Evolutionary conservation across 345 rosid genomes (phyloP).

Genomic region (Eucalyptus cladocalyx): DNA sequence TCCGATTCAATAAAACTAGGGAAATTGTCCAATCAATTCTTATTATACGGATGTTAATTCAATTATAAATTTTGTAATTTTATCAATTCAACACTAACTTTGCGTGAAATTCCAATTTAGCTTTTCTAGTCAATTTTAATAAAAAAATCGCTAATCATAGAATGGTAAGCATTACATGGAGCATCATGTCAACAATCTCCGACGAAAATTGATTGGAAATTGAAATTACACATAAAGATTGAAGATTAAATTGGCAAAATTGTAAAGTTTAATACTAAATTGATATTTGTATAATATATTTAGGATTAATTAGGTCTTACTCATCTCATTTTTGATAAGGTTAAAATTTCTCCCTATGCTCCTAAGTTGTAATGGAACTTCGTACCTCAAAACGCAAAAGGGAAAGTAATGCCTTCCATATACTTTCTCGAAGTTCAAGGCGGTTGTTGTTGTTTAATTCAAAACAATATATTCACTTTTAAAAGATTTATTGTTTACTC

Average conservation of each 20-base stretch:
- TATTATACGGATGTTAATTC: no score
- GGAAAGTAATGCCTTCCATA: not conserved
- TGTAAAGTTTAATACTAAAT: no score
- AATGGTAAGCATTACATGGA: no score
- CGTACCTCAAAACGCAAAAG: not conserved
- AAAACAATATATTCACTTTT: not conserved
- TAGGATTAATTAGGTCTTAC: not conserved
- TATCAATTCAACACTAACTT: no score
- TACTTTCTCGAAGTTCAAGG: not conserved
- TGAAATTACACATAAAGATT: not conserved
- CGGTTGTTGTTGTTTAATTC: not conserved
- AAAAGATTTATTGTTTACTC: not conserved
- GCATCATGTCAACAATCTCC: fast-evolving
- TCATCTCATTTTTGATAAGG: not conserved
- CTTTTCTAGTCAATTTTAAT: no score
- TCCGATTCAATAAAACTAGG: not conserved
- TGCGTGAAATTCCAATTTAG: no score
- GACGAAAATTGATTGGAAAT: fast-evolving
- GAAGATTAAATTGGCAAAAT: no score
- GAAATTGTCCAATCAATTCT: no score
- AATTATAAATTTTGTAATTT: no score
- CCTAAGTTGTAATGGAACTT: not conserved
- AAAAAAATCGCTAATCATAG: fast-evolving
- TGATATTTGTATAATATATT: no score
- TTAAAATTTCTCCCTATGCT: not conserved